Conservation (phyloP, 1,139 yeast genomes). For the Pichia kudriavzevii region DNA sequence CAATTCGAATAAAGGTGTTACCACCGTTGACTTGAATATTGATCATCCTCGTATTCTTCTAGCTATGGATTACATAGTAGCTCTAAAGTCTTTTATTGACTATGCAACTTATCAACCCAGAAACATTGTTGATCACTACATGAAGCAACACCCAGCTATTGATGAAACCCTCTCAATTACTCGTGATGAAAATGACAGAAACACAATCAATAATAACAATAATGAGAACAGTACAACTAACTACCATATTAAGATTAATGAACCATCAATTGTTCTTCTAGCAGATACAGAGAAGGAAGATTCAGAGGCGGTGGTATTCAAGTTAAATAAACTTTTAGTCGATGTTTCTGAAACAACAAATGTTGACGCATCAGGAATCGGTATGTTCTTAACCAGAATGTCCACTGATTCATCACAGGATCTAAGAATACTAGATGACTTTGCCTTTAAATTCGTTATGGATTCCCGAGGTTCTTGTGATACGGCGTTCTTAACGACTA, state of each 20-base stretch:
- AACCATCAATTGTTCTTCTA: slow-evolving; percentile 69
- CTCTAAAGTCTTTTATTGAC: slow-evolving; percentile 57
- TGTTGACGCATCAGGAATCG: slow-evolving; percentile 69
- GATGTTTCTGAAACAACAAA: slow-evolving; percentile 62
- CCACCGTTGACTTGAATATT: slow-evolving; percentile 46
- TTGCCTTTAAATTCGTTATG: slow-evolving; percentile 67
- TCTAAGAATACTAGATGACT: slow-evolving; percentile 79
- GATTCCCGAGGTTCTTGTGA: slow-evolving; percentile 63
- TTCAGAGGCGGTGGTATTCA: slow-evolving; percentile 87
- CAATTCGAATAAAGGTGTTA: slow-evolving; percentile 32
- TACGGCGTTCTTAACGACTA: slow-evolving; percentile 49
- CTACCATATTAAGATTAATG: slow-evolving; percentile 64
- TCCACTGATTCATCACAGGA: slow-evolving; percentile 50
- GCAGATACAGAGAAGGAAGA: slow-evolving; percentile 67
- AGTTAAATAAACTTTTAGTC: slow-evolving; percentile 69
- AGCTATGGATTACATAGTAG: slow-evolving; percentile 81
- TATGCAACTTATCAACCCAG: slow-evolving; percentile 28
- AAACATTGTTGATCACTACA: slow-evolving; percentile 7
- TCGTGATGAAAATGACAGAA: neutral
- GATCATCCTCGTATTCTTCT: slow-evolving; percentile 77
- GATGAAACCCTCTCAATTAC: slow-evolving; percentile 7
- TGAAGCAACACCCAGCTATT: neutral
- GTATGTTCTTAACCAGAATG: slow-evolving; percentile 82
- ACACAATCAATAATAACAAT: slow-evolving; percentile 4
- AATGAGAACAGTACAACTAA: slow-evolving; percentile 1